Evolutionary conservation across 169 alveolate species (phyloP).

Genomic region (Blepharisma undulans): DNA sequence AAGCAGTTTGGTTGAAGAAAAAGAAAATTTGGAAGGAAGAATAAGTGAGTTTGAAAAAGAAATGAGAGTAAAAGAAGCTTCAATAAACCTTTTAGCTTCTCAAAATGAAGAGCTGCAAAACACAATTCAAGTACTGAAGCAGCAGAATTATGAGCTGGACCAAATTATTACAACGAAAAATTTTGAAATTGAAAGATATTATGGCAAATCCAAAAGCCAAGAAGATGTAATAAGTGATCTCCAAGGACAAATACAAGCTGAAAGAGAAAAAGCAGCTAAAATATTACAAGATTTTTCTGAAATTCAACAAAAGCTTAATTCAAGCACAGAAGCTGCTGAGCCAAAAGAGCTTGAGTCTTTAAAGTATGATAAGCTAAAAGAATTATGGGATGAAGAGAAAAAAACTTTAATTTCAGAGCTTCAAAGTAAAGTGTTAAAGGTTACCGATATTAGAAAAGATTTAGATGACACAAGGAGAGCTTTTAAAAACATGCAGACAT

Average conservation of each 20-base stretch:
- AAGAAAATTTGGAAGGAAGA: not conserved
- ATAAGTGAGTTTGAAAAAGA: not conserved
- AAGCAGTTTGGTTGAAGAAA: not conserved
- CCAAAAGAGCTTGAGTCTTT: not conserved
- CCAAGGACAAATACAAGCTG: not conserved
- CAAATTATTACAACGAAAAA: not conserved
- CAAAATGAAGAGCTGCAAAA: not conserved
- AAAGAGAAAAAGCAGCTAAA: not conserved
- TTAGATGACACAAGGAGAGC: not conserved
- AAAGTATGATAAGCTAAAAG: not conserved
- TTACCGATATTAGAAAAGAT: not conserved
- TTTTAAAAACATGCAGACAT: not conserved
- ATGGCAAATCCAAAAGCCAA: not conserved
- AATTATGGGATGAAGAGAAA: not conserved
- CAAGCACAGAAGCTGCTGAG: not conserved
- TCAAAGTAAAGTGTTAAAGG: not conserved
- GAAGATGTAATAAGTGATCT: not conserved
- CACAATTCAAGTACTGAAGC: not conserved
- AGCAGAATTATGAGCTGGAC: not conserved
- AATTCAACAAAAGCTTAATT: not conserved
- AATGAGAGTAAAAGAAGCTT: not conserved
- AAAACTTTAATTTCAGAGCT: not conserved
- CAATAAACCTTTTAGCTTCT: not conserved
- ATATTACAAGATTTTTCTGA: not conserved
- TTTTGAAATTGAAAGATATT: not conserved